These are phyloP conservation scores for Trichophyton verrucosum DNA, from an alignment of 2,329 filamentous ascomycete species.

Conservation along the genomic window DNA sequence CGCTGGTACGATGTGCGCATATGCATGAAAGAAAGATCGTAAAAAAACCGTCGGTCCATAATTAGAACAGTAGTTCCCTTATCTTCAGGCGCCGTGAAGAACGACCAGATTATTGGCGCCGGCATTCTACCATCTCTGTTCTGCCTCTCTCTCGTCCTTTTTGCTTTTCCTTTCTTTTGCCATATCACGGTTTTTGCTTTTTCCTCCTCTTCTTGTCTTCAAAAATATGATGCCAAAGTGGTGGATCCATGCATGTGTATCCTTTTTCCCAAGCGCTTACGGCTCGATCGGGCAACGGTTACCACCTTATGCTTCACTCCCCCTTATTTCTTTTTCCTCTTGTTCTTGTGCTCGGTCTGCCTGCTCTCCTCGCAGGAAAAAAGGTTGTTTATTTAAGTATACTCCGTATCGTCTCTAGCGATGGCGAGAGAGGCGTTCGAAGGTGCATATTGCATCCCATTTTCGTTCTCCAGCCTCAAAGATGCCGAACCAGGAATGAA, in stretches of 20 bases:
- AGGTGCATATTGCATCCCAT: neutral
- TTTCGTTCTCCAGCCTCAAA: no score
- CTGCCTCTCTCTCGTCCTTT: neutral
- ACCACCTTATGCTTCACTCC: neutral
- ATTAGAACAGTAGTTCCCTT: neutral
- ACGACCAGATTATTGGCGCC: neutral
- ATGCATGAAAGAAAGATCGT: neutral
- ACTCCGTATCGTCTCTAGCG: neutral
- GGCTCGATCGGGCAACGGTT: neutral
- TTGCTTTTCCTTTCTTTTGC: neutral
- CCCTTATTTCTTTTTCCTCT: neutral
- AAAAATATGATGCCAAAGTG: neutral
- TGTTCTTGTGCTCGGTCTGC: no score
- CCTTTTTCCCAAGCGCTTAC: neutral
- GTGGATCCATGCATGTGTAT: neutral
- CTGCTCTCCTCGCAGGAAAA: neutral
- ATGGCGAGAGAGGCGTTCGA: neutral
- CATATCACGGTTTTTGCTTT: neutral
- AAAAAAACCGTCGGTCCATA: neutral
- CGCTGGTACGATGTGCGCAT: neutral
- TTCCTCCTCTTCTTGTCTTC: no score
- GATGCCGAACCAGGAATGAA: no score
- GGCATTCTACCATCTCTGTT: neutral
- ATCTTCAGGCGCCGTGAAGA: neutral
- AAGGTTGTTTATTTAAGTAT: neutral